These are phyloP conservation scores for Pinus tabuliformis DNA, from an alignment of 75 land plant genomes.

Conservation along the genomic window DNA sequence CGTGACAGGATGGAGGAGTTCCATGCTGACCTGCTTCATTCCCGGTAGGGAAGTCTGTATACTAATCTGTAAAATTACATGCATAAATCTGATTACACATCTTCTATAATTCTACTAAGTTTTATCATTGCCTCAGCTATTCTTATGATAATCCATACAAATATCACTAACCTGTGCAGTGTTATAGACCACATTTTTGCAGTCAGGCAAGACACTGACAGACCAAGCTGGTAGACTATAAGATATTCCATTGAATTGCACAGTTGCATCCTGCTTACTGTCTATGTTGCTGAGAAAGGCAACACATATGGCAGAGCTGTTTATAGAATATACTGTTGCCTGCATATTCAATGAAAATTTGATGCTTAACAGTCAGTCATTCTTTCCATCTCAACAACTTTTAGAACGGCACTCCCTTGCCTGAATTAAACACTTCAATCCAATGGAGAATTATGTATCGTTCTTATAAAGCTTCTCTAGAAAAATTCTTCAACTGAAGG, in stretches of 20 bases:
- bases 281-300: conserved; percentile 37
- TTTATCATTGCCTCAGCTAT: not conserved
- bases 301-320: conserved; percentile 30
- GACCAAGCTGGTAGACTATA: conserved; percentile 51
- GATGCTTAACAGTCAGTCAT: too few relatives aligned
- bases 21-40: not conserved
- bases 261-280: conserved; percentile 12
- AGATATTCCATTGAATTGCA: conserved; percentile 27
- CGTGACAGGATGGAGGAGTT: not conserved
- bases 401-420: too few relatives aligned
- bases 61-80: conserved; percentile 13
- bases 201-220: conserved; percentile 50
- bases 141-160: not conserved
- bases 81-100: not conserved
- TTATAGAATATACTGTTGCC: conserved; percentile 20
- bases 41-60: conserved; percentile 20
- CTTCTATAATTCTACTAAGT: not conserved
- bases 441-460: too few relatives aligned
- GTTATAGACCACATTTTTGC: conserved; percentile 37
- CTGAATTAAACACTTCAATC: too few relatives aligned
- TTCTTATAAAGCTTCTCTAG: too few relatives aligned
- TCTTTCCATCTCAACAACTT: too few relatives aligned
- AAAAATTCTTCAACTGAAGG: too few relatives aligned
- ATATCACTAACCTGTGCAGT: conserved; percentile 38
- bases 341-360: conserved; percentile 6